Evolutionary conservation across 495 filamentous ascomycete species (phyloP).

Genomic region (Podospora pseudocomata): DNA sequence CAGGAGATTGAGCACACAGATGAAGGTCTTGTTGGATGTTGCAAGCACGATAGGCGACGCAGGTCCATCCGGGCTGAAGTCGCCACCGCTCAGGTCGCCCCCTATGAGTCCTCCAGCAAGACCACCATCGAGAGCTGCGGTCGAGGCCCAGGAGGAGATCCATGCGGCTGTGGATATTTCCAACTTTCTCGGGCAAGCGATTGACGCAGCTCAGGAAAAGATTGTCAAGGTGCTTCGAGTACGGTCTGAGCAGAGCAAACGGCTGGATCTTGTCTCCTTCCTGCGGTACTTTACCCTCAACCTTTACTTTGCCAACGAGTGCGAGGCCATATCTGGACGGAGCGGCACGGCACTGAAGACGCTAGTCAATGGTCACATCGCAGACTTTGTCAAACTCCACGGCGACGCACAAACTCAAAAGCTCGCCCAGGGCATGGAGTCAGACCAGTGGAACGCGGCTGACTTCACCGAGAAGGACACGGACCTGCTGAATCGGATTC

Average conservation of each 20-base stretch:
- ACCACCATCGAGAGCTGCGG: conserved; percentile 23
- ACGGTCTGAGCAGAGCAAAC: conserved; percentile 74
- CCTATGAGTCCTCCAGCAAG: conserved; percentile 44
- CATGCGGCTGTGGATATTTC: conserved; percentile 84
- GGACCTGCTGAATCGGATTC: conserved; percentile 59
- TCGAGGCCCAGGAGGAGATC: conserved; percentile 71
- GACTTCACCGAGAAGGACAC: conserved; percentile 73
- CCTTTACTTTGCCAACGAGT: conserved; percentile 92
- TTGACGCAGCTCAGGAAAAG: conserved; percentile 89
- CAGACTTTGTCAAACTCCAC: conserved; percentile 75
- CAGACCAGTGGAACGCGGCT: conserved; percentile 83
- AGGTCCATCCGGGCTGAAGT: conserved; percentile 34
- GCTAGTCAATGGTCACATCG: conserved; percentile 86
- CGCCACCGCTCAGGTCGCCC: conserved; percentile 50
- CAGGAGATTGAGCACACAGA: conserved; percentile 79
- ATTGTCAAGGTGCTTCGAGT: conserved; percentile 90
- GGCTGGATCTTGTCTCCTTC: conserved; percentile 72
- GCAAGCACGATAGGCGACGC: conserved; percentile 66
- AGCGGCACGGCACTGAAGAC: conserved; percentile 80
- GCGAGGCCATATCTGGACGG: conserved; percentile 89
- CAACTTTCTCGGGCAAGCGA: conserved; percentile 87
- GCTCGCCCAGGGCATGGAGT: conserved; percentile 80
- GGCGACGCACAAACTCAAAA: conserved; percentile 73
- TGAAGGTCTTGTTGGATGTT: conserved; percentile 93
- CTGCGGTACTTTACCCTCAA: conserved; percentile 91